A percentile compares a stretch with the other conserved stretches of the same genome.
These are phyloP conservation scores for Saccharomyces mikatae DNA, from an alignment of 805 yeast genomes.

Conservation along the genomic window DNA sequence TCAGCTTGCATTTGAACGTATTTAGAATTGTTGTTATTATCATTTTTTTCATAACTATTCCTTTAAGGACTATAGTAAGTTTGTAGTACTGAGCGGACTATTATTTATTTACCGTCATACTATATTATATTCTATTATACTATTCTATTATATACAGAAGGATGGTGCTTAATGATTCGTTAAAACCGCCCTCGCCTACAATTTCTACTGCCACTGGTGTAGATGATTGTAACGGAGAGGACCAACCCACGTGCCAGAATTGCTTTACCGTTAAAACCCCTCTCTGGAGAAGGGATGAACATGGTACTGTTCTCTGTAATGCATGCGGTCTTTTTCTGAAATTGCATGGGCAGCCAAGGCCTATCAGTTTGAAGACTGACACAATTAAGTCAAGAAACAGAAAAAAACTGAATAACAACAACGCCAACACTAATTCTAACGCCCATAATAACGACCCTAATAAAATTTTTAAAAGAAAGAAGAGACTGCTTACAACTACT, in stretches of 20 bases:
- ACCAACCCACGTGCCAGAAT: conserved; percentile 64
- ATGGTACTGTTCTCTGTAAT: conserved; percentile 82
- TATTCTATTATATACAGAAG: not conserved
- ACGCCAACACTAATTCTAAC: not conserved
- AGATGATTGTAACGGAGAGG: not conserved
- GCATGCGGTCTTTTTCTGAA: conserved; percentile 87
- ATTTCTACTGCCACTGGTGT: not conserved
- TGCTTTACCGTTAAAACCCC: conserved; percentile 90
- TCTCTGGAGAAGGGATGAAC: conserved; percentile 86
- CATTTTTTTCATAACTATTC: not conserved
- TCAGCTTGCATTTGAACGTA: not conserved
- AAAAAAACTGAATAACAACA: conserved; percentile 29
- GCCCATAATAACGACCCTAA: not conserved
- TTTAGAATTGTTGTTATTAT: not conserved
- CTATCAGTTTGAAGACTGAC: conserved; percentile 81
- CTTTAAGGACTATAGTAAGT: not conserved
- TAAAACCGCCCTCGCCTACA: not conserved
- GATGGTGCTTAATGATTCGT: not conserved
- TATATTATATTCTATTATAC: not conserved
- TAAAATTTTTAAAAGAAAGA: not conserved
- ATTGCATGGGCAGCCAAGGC: conserved; percentile 85
- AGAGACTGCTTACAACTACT: not conserved
- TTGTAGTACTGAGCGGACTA: not conserved
- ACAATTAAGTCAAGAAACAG: conserved; percentile 86
- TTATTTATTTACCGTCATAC: not conserved